Evolutionary conservation across 1,139 yeast species (phyloP).

Genomic region (Candida glucosophila): DNA sequence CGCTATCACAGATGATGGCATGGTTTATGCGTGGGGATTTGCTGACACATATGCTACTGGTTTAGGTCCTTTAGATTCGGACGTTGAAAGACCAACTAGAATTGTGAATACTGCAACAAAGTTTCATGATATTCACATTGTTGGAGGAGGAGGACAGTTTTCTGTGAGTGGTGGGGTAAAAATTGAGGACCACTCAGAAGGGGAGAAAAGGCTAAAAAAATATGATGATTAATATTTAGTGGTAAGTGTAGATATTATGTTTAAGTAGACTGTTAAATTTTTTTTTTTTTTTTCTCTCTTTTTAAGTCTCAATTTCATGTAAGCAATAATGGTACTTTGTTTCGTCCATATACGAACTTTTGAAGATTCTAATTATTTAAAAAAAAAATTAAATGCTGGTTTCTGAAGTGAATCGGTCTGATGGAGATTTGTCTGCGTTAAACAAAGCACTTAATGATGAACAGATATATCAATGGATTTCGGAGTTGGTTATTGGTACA

Average conservation of each 20-base stretch:
- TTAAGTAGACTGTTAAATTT: too few relatives aligned
- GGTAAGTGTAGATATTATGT: too few relatives aligned
- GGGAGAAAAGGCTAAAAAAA: slow-evolving; percentile 50
- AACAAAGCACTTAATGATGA: slow-evolving; percentile 70
- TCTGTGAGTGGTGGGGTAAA: slow-evolving; percentile 77
- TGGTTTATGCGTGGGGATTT: slow-evolving; percentile 94
- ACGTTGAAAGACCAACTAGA: slow-evolving; percentile 76
- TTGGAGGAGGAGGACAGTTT: slow-evolving; percentile 95
- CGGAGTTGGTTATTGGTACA: slow-evolving; percentile 82
- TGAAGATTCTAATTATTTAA: too few relatives aligned
- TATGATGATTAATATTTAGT: too few relatives aligned
- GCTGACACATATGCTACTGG: slow-evolving; percentile 97
- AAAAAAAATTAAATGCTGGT: too few relatives aligned
- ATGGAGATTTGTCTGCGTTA: too few relatives aligned
- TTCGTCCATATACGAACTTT: too few relatives aligned
- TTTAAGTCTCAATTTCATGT: too few relatives aligned
- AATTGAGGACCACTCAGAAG: slow-evolving; percentile 51
- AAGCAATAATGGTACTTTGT: too few relatives aligned
- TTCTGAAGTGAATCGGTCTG: too few relatives aligned
- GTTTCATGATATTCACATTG: slow-evolving; percentile 54
- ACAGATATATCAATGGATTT: slow-evolving; percentile 83
- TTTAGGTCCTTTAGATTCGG: slow-evolving; percentile 85
- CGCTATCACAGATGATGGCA: slow-evolving; percentile 78
- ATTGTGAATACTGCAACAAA: slow-evolving; percentile 91
- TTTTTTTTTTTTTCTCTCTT: too few relatives aligned